Percentiles rank a stretch among this genome's conserved stretches.
Evolutionary conservation across 345 rosid species (phyloP).

Genomic region (rapeseed (Brassica napus)): DNA sequence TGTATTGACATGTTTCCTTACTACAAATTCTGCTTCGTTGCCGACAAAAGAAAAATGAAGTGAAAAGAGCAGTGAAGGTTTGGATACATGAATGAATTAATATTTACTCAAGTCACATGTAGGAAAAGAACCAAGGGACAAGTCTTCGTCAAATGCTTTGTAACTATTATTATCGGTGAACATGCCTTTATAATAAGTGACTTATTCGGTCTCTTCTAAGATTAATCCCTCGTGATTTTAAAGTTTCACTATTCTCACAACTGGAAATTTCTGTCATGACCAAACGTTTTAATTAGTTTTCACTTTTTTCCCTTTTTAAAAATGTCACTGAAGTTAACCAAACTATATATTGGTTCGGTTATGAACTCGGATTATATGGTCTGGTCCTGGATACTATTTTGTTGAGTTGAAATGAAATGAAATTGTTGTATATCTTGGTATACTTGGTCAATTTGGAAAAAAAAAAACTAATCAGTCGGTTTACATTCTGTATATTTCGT

Average conservation of each 20-base stretch:
- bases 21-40: constrained; percentile 16
- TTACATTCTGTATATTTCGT: no score
- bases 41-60: background rate
- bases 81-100: constrained; percentile 11
- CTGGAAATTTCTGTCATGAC: background rate
- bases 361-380: background rate
- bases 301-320: no score
- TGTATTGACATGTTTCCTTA: constrained; percentile 18
- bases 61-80: constrained; percentile 8
- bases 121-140: constrained; percentile 12
- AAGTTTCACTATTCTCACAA: background rate
- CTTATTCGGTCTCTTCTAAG: background rate
- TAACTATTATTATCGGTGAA: constrained; percentile 27
- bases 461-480: background rate
- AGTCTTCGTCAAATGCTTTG: constrained; percentile 24
- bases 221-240: background rate
- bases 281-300: background rate
- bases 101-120: constrained; percentile 21
- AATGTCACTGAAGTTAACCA: background rate
- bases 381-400: background rate
- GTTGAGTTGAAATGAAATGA: background rate
- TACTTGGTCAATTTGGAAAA: background rate
- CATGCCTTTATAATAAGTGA: background rate
- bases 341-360: background rate
- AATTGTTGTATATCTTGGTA: background rate